Evolutionary conservation across 306 rosid genomes (phyloP), one percentile per base, ranked within the genome.

Genomic region (Prunus padus): DNA sequence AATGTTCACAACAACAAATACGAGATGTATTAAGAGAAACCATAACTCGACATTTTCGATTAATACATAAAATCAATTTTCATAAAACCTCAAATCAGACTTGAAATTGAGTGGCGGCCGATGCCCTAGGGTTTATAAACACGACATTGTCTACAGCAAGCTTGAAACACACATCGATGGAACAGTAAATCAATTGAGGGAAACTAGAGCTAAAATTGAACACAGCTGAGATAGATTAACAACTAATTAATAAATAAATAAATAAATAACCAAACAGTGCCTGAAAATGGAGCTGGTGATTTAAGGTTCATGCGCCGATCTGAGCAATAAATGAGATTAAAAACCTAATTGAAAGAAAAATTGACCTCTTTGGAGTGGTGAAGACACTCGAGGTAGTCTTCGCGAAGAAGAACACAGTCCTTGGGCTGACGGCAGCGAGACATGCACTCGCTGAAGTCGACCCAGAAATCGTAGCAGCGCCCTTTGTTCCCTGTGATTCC

Each of bases 381-480:
- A 72, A 96, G 99, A 72, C 99, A 96, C 74, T 96, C 98, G 72
- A 96, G 88, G 83, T 96, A 96, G 77, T 96, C 98, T 81, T 96
- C 99, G n/a, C 98, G 99, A 78, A 96, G 97, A 33, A 92, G 93
- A 76, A 80, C 8, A 30, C 99, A 96, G 62, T 92, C 98, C 71
- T 89, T 96, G 66, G 99, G 99, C 74, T 96, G 96, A 42, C 97
- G 91, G 83, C 99, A 96, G 63, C 88, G 89, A 64, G 98, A 92
- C 99, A 96, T 96, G 47, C 99, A 92, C 66, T 96, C 98, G 82
- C 98, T 92, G 89, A 96, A 96, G 71, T 96, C 99, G 18, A 89
- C 82, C 99, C 99, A 96, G 92, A 96, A 96, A 83, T 96, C 98
- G 84, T 96, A 96, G 91, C 98, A 96, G 0, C 98, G 91, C 59